Conservation (phyloP, 352 stramenopile species). For the Pythium oligandrum region DNA sequence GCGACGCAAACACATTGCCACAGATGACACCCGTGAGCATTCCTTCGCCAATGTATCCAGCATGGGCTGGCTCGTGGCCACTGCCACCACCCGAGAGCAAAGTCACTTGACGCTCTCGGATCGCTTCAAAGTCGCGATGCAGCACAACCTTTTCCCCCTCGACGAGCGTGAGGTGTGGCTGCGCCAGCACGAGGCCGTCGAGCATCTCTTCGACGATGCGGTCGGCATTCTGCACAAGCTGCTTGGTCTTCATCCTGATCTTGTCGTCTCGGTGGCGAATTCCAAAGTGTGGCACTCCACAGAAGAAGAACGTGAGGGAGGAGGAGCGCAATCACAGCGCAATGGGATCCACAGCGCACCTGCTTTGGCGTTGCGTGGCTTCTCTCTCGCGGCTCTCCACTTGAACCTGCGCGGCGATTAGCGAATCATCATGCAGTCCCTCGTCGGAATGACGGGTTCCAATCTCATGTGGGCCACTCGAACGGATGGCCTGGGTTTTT, state of each 20-base stretch:
- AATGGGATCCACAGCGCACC: too few species aligned
- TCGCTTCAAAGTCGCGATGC: slow-evolving; percentile 60
- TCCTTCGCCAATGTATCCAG: slow-evolving; percentile 93
- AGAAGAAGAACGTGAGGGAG: too few species aligned
- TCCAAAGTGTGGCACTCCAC: too few species aligned
- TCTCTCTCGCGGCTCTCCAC: too few species aligned
- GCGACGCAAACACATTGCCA: slow-evolving; percentile 96
- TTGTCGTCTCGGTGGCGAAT: too few species aligned
- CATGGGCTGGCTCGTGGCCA: slow-evolving; percentile 95
- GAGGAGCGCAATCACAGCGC: too few species aligned
- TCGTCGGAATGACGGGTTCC: too few species aligned
- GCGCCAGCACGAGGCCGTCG: slow-evolving; percentile 56
- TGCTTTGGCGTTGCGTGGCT: too few species aligned
- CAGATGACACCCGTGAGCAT: slow-evolving; percentile 97
- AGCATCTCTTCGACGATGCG: slow-evolving; percentile 76
- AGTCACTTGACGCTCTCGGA: slow-evolving; percentile 68
- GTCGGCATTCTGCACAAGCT: slow-evolving; percentile 46
- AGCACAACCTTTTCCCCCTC: slow-evolving; percentile 57
- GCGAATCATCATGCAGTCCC: too few species aligned
- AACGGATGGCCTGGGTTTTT: too few species aligned
- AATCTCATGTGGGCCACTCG: too few species aligned
- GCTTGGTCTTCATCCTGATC: slow-evolving; percentile 19
- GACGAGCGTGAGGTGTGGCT: slow-evolving; percentile 68
- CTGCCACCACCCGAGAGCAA: slow-evolving; percentile 72
- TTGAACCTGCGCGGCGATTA: too few species aligned